Evolutionary conservation across 441 rosid species (phyloP).

Genomic region (Geranium incanum): DNA sequence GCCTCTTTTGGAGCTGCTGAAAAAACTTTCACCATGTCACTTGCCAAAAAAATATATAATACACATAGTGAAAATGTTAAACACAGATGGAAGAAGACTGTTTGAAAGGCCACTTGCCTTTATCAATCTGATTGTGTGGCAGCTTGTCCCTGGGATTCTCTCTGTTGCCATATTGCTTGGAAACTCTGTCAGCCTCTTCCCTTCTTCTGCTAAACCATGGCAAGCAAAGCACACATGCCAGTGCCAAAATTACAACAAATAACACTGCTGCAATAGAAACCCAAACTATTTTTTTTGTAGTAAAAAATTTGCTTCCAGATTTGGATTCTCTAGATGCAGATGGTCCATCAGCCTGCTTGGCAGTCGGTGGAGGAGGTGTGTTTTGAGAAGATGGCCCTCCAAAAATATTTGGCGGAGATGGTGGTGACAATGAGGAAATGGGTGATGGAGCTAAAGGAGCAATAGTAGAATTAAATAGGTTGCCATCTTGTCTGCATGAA

Average conservation of each 20-base stretch:
- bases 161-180: slow-evolving; percentile 27
- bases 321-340: slow-evolving; percentile 31
- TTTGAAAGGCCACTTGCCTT: slow-evolving; percentile 38
- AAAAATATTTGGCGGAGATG: slow-evolving; percentile 31
- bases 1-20: slow-evolving; percentile 40
- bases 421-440: slow-evolving; percentile 33
- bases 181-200: slow-evolving; percentile 20
- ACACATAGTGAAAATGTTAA: not conserved
- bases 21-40: slow-evolving; percentile 10
- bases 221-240: slow-evolving; percentile 37
- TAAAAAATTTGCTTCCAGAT: slow-evolving; percentile 36
- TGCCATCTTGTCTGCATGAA: slow-evolving; percentile 73
- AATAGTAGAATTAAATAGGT: slow-evolving; percentile 73
- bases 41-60: slow-evolving; percentile 1
- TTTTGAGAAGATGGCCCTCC: slow-evolving; percentile 35
- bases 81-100: not conserved
- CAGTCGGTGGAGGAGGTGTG: slow-evolving; percentile 45
- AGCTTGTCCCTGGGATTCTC: slow-evolving; percentile 21
- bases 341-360: slow-evolving; percentile 28
- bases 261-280: slow-evolving; percentile 33
- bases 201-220: slow-evolving; percentile 40
- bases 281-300: slow-evolving; percentile 33
- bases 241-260: slow-evolving; percentile 22
- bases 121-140: slow-evolving; percentile 24
- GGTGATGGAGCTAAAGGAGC: slow-evolving; percentile 55